Base-by-base conservation (phyloP, 108 stramenopile genomes). In the Cyclotella kingstonii region DNA sequence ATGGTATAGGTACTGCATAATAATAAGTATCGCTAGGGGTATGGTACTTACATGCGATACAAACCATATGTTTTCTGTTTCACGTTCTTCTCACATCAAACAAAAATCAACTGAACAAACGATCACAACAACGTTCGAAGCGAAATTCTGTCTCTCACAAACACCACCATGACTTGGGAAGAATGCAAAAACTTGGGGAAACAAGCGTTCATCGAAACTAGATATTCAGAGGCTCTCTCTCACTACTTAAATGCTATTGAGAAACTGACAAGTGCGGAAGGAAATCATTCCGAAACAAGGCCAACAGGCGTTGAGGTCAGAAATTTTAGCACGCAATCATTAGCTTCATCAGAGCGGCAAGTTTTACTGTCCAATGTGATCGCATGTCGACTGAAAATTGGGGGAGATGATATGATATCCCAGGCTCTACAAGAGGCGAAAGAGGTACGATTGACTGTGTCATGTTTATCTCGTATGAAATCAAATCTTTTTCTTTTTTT, bases 331-430 rank as follows among this genome's bases (percentile, higher is more conserved):
- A n/a, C n/a, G n/a, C n/a, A n/a, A n/a, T n/a, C n/a, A n/a, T n/a
- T n/a, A n/a, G n/a, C n/a, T n/a, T n/a, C n/a, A n/a, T n/a, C n/a
- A 27, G 51, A 56, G 8, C 54, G 49, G 35, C 65, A 66, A 48
- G 38, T 66, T 23, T 42, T 66, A 23, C 48, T 66, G 38, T 56
- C 54, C 33, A 66, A 66, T 28, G 54, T 56, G 33, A 33, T 66
- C 7, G 87, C 87, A 10, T 89, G 87, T 78, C 81, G 87, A 30
- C 50, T 93, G 50, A 80, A 87, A 40, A 72, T 86, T 54, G 86
- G 84, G 5, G 91, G 83, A 14, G 46, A 63, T 12, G 78, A 70
- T 0, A 81, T 78, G 54, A 67, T 70, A 6, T 60, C 60, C 40
- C 80, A 70, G 18, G 90, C 86, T 4, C 73, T 91, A 28, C 67